phyloP scores from a whole-genome alignment of 2,329 filamentous ascomycete species.

The Verticillium isaacii region DNA sequence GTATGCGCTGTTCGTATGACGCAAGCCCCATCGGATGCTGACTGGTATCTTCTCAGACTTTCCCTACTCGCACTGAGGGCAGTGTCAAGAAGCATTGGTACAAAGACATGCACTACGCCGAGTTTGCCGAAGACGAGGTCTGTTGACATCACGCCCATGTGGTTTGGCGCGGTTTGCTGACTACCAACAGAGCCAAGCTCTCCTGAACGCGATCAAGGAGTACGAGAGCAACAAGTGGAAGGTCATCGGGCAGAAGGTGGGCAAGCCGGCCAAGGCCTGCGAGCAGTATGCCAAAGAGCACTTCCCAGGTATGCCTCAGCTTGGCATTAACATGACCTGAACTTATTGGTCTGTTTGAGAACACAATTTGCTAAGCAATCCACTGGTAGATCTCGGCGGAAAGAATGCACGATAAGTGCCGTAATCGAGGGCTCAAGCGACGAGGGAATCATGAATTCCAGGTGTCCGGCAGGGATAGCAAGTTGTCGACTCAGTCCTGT shows the following conservation, averaged over 20 bases:
- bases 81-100: slow-evolving; percentile 99
- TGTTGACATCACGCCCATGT: slow-evolving; percentile 22
- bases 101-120: slow-evolving; percentile 99
- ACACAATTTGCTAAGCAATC: not conserved
- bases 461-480: not conserved
- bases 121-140: slow-evolving; percentile 97
- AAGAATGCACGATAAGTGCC: not conserved
- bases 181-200: slow-evolving; percentile 59
- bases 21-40: not conserved
- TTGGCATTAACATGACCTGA: not conserved
- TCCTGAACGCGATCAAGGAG: slow-evolving; percentile 94
- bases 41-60: slow-evolving; percentile 55
- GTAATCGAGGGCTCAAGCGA: not conserved
- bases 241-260: slow-evolving; percentile 90
- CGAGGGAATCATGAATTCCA: not conserved
- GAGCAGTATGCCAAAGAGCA: slow-evolving; percentile 94
- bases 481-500: not conserved
- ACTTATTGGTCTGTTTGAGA: not conserved
- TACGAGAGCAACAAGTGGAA: slow-evolving; percentile 99
- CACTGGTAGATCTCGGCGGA: not conserved
- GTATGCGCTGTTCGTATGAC: slow-evolving; percentile 39
- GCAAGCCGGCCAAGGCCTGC: slow-evolving; percentile 86
- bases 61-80: slow-evolving; percentile 88
- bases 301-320: slow-evolving; percentile 52
- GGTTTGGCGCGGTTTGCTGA: slow-evolving; percentile 12